Base-by-base conservation (phyloP, 768 basidiomycete species). In the Russula foetens region DNA sequence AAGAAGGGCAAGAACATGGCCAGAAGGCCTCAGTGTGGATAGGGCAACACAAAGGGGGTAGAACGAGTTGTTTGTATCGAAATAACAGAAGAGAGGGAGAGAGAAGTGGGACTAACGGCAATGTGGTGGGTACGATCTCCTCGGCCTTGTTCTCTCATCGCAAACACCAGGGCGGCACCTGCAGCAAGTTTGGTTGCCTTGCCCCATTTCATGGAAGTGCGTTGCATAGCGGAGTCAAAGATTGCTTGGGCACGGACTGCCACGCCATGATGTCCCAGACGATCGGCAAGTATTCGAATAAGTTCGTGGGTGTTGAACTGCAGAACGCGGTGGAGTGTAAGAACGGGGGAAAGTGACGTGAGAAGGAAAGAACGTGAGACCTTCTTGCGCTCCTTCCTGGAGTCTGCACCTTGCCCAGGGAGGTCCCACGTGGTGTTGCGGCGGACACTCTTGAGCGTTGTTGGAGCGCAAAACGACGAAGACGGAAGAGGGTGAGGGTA, bases 121-220 rank as follows among this genome's bases (percentile, higher is more conserved):
- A 93, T 82, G 63, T 89, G 83, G 54, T 76, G 77, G 49, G 91
- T 75, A 14, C 81, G 81, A 69, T 88, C 85, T 29, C 86, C 82
- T 58, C 81, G 84, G 67, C 77, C 82, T 59, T 79, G 77, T 74
- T 91, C 86, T 52, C 90, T 84, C 45, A 91, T 75, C 6, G 88
- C 84, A 57, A 91, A 78, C 26, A 83, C 79, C 28, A 91, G 74
- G 48, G 84, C 81, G 2, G 85, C 87, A 14, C 83, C 91, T 0
- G 86, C 85, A 14, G 82, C 77, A 46, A 82, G 74, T 70, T 81
- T 89, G 23, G 90, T 84, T 63, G 79, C 84, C 53, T 82, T 78
- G 39, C 91, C 90, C 90, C 90, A 93, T 39, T 81, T 81, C 68
- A 82, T 85, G 11, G 75, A 70, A 19, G 57, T 81, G 33, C 75